Conservation (phyloP, 495 filamentous ascomycete species). For the Penicillium maclennaniae region DNA sequence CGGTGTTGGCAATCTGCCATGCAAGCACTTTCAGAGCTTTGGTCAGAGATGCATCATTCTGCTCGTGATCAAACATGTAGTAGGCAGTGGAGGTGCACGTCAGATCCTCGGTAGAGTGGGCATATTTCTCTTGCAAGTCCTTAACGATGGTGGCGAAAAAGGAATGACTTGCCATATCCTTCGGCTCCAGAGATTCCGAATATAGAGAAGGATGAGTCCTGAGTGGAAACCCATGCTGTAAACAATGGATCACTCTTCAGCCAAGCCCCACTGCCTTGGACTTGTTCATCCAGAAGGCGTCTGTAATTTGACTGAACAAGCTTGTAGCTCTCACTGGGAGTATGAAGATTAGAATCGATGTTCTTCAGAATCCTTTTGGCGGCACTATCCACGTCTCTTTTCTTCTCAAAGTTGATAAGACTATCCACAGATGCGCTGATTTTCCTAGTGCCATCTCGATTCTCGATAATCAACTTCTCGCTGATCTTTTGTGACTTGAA, state of each 20-base stretch:
- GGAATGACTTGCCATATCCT: conserved; percentile 20
- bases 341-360: conserved; percentile 14
- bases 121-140: conserved; percentile 3
- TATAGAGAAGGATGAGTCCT: conserved; percentile 1
- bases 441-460: conserved; percentile 12
- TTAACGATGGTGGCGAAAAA: conserved; percentile 13
- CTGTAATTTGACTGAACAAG: conserved; percentile 1
- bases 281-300: conserved; percentile 5
- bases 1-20: conserved; percentile 16
- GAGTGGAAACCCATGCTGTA: not conserved
- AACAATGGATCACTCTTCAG: conserved; percentile 8
- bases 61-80: conserved; percentile 10
- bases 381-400: conserved; percentile 13
- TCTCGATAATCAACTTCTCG: conserved; percentile 12
- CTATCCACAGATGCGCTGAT: conserved; percentile 13
- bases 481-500: conserved; percentile 19
- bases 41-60: conserved; percentile 5
- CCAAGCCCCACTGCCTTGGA: conserved; percentile 15
- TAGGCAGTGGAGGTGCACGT: conserved; percentile 12
- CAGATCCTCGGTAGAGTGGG: conserved; percentile 5
- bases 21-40: conserved; percentile 15
- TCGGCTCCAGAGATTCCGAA: conserved; percentile 15
- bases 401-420: conserved; percentile 10
- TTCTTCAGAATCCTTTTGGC: conserved; percentile 1
- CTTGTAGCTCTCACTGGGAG: conserved; percentile 11